Evolutionary conservation across 2,329 filamentous ascomycete genomes (phyloP).

Genomic region (Xenoacremonium recifei): DNA sequence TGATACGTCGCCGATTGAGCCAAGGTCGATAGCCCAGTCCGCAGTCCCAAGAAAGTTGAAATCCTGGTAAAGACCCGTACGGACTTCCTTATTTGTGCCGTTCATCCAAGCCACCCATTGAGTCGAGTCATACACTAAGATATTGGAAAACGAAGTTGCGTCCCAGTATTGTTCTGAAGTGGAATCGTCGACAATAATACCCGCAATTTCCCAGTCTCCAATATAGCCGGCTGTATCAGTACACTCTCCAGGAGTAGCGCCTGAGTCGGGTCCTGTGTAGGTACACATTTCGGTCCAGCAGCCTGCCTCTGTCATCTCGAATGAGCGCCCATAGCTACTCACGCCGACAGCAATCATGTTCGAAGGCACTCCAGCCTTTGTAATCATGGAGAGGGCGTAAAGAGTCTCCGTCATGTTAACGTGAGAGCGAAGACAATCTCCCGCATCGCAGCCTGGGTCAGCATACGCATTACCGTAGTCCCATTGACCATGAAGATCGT

Average conservation of each 20-base stretch:
- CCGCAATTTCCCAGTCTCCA: conserved; percentile 28
- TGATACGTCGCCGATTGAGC: too few relatives aligned
- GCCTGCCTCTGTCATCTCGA: conserved; percentile 29
- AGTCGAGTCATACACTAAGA: conserved; percentile 19
- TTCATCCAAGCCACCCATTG: conserved; percentile 26
- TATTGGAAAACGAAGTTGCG: conserved; percentile 11
- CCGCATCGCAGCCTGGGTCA: conserved; percentile 22
- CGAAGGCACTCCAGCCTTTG: conserved; percentile 30
- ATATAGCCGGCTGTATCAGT: conserved; percentile 30
- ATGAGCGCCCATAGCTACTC: conserved; percentile 30
- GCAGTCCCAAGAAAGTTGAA: conserved; percentile 22
- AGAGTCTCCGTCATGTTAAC: conserved; percentile 36
- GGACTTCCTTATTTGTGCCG: conserved; percentile 13
- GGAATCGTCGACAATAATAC: conserved; percentile 14
- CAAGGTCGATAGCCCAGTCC: conserved; percentile 27
- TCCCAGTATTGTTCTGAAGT: conserved; percentile 3
- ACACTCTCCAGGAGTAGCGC: conserved; percentile 24
- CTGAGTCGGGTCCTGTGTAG: conserved; percentile 13
- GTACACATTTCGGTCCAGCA: conserved; percentile 27
- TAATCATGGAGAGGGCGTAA: conserved; percentile 32
- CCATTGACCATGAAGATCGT: conserved; percentile 35
- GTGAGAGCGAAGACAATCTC: conserved; percentile 35
- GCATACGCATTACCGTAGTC: conserved; percentile 27
- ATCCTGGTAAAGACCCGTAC: conserved; percentile 5
- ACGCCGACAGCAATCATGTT: conserved; percentile 32